Evolutionary conservation across 106 monocot species (phyloP), one percentile per base, ranked within the genome.

Genomic region (Phalaenopsis equestris): DNA sequence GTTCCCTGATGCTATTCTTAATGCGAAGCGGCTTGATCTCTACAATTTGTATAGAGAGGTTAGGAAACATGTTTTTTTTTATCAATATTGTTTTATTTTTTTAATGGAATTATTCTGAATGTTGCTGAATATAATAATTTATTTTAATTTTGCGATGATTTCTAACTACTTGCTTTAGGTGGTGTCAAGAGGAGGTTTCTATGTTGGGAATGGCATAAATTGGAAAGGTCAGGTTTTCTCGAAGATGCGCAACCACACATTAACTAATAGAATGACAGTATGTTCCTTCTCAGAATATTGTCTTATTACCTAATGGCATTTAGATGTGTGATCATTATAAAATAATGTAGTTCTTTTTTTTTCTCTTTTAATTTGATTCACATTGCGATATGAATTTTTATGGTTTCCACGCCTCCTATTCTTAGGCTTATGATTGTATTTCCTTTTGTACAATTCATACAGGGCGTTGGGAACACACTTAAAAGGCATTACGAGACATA

Each of bases 171-270:
- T 75, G 3, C 37, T 75, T 19, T 84, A 96, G 96, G 96, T 96
- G 16, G 96, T 96, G 48, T 93, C 96, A 37, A 96, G 96, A 80
- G 96, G 96, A 68, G 96, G 96, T 15, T 96, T 96, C 82, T 89
- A 93, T 81, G 96, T 96, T 39, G 96, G 96, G 18, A 96, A 96
- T 86, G 96, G 96, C 46, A 96, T 96, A 65, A 96, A 96, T 79
- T 96, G 96, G 96, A 96, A 96, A 75, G 96, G 96, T 0, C 96
- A 96, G 80, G 96, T 96, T 64, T 96, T 96, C 82, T 93, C 96
- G 45, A 96, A 96, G 83, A 96, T 96, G 96, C 85, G 93, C 19
- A 96, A 96, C 82, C 96, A 96, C 83, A 96, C 96, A 39, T 70
- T 83, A 47, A 89, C 88, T 67, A 93, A 96, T 75, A 93, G 88